A percentile compares a stretch with the other conserved stretches of the same genome.
These are phyloP conservation scores for Rhizopus microsporus DNA, from an alignment of 371 early-diverging fungal species.

Conservation along the genomic window DNA sequence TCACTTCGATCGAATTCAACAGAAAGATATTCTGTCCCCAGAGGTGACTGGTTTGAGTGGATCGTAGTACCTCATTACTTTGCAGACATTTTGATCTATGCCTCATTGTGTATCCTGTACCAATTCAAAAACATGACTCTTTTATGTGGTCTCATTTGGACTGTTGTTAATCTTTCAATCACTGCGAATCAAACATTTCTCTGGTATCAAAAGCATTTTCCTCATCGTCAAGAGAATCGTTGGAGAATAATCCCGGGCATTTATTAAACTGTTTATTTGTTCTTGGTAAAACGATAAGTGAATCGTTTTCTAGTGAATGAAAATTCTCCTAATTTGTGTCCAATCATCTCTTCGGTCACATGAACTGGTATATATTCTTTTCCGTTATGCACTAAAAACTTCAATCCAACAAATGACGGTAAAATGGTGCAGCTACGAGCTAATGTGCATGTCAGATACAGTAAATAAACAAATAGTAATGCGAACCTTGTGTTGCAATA, in stretches of 20 bases:
- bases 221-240: constrained; percentile 22
- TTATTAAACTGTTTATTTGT: constrained; percentile 63
- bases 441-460: constrained; percentile 2
- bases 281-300: constrained; percentile 87
- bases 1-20: constrained; percentile 42
- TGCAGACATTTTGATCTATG: constrained; percentile 76
- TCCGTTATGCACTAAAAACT: constrained; percentile 95
- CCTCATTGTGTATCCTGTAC: constrained; percentile 44
- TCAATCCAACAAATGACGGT: constrained; percentile 88
- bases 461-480: not conserved
- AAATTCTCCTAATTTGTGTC: constrained; percentile 96
- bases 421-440: constrained; percentile 92
- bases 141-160: constrained; percentile 57
- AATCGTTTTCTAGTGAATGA: constrained; percentile 89
- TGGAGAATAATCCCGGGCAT: constrained; percentile 47
- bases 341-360: constrained; percentile 95
- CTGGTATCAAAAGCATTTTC: constrained; percentile 61
- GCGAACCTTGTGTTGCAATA: constrained; percentile 55
- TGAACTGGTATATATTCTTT: constrained; percentile 84
- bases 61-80: constrained; percentile 74
- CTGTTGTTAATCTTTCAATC: constrained; percentile 59
- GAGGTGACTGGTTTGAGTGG: constrained; percentile 72
- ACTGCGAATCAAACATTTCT: constrained; percentile 61
- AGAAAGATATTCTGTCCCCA: constrained; percentile 56
- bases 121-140: constrained; percentile 32